Evolutionary conservation across 2,329 filamentous ascomycete species (phyloP).

Genomic region (Fusarium sp.): DNA sequence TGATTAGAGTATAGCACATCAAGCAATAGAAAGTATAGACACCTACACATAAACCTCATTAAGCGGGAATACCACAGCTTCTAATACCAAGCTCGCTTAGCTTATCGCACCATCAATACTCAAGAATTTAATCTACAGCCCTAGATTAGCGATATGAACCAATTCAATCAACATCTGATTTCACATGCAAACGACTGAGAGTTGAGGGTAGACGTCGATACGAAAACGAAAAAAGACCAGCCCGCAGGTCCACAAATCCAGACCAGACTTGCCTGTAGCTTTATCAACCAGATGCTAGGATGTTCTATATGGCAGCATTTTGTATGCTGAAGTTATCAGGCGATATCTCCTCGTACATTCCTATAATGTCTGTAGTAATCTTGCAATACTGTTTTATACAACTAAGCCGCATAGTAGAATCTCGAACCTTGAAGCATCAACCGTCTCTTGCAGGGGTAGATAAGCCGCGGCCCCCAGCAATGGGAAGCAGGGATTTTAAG

Average conservation of each 20-base stretch:
- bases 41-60: not conserved
- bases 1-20: not conserved
- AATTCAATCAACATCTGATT: not conserved
- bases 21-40: not conserved
- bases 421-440: no score
- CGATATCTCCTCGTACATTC: no score
- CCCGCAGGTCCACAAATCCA: slow-evolving; percentile 14
- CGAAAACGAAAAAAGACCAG: slow-evolving; percentile 23
- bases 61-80: not conserved
- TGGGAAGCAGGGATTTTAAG: no score
- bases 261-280: not conserved
- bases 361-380: no score
- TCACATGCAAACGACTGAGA: slow-evolving; percentile 16
- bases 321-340: no score
- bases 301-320: no score
- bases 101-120: not conserved
- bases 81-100: slow-evolving; percentile 4
- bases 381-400: no score
- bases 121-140: not conserved
- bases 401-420: no score
- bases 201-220: slow-evolving; percentile 2
- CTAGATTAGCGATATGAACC: slow-evolving; percentile 3
- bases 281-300: no score
- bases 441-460: no score
- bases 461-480: no score